Evolutionary conservation across 441 rosid genomes (phyloP).

Genomic region (Brassica hybrid): DNA sequence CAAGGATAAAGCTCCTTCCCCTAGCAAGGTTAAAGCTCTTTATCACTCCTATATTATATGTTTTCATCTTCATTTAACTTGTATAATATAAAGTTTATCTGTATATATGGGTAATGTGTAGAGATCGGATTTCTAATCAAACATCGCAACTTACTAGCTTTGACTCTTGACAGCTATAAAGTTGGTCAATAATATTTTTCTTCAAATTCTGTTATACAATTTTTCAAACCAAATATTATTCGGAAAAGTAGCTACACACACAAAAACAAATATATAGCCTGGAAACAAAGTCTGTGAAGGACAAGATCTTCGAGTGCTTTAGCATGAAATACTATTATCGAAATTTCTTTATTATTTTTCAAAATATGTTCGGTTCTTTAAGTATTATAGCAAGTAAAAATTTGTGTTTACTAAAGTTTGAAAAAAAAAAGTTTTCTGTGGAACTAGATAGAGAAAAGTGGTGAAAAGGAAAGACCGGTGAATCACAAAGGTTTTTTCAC

Average conservation of each 20-base stretch:
- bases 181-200: conserved; percentile 35
- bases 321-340: conserved; percentile 37
- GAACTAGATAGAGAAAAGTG: conserved; percentile 18
- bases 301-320: conserved; percentile 54
- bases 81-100: not conserved
- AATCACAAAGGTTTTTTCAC: conserved; percentile 70
- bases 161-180: conserved; percentile 33
- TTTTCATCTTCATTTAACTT: conserved; percentile 7
- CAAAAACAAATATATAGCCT: conserved; percentile 36
- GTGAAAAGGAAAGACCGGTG: conserved; percentile 41
- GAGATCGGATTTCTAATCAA: not conserved
- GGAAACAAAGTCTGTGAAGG: conserved; percentile 57
- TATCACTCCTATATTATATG: not conserved
- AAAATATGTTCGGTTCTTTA: not conserved
- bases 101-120: not conserved
- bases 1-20: conserved; percentile 16
- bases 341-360: conserved; percentile 8
- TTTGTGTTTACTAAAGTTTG: conserved; percentile 29
- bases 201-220: conserved; percentile 20
- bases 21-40: conserved; percentile 6
- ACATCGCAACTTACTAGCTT: conserved; percentile 20
- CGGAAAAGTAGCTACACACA: not conserved
- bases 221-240: conserved; percentile 30
- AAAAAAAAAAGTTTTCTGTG: not conserved
- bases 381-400: conserved; percentile 11